These are phyloP conservation scores for Fusarium sulawesiense DNA, from an alignment of 2,329 filamentous ascomycete genomes.

Conservation along the genomic window DNA sequence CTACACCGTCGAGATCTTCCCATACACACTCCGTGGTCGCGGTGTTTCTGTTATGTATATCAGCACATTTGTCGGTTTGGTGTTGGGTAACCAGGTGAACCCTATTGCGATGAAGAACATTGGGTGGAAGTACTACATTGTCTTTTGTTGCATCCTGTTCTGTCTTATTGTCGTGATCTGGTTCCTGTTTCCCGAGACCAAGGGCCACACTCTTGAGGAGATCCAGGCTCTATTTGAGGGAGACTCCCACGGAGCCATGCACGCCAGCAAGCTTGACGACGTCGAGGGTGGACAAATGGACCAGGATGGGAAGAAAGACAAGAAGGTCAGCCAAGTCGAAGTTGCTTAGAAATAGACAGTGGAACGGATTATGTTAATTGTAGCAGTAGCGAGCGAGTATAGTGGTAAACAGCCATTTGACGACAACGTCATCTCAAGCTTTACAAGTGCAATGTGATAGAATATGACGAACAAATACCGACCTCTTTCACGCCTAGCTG, in stretches of 20 bases:
- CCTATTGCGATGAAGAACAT: conserved; percentile 54
- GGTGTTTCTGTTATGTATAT: conserved; percentile 40
- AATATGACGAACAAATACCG: no score
- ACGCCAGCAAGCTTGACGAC: conserved; percentile 19
- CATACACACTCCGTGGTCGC: conserved; percentile 37
- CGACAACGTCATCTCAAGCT: no score
- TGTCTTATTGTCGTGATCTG: conserved; percentile 51
- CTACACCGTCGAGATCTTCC: conserved; percentile 47
- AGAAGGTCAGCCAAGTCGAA: conserved; percentile 33
- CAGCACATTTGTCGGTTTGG: conserved; percentile 36
- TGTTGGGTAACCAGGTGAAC: conserved; percentile 55
- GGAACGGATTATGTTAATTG: no score
- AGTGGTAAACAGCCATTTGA: no score
- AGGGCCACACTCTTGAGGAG: conserved; percentile 48
- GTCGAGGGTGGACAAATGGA: conserved; percentile 17
- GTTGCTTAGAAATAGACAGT: neutral
- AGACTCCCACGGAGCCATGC: neutral
- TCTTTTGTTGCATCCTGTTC: conserved; percentile 52
- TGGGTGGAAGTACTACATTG: conserved; percentile 55
- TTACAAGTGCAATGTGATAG: neutral
- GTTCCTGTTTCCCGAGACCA: conserved; percentile 53
- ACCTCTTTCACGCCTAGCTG: no score
- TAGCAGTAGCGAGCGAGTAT: neutral
- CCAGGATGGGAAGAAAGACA: conserved; percentile 19
- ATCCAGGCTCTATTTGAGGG: conserved; percentile 48